Base-by-base conservation (phyloP, 2,329 filamentous ascomycete species). In the Cytospora piceicola region DNA sequence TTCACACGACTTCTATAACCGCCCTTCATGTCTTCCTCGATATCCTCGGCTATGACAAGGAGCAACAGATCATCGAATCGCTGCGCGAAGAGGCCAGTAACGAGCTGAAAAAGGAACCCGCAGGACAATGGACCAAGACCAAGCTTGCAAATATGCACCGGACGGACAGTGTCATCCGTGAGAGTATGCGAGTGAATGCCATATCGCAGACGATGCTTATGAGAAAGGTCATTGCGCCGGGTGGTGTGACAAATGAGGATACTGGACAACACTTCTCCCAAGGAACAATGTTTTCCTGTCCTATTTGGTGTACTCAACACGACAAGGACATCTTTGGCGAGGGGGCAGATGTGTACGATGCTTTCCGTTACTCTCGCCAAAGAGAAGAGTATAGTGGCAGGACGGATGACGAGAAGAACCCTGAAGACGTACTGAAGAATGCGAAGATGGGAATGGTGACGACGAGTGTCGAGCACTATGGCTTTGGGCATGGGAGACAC, bases 401-500 rank as follows among this genome's bases (percentile, higher is more conserved):
- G 17, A 66, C 72, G 0, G 68, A 70, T 0, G 72, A 73, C 4
- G 71, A 74, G 62, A 74, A 73, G 58, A 73, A 72, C 29, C 51
- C 67, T 1, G 75, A 73, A 3, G 75, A 76, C 15, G 73, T 71
- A 0, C 68, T 81, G 54, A 71, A 70, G 52, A 71, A 73, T 20
- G 80, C 78, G 53, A 78, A 81, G 72, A 69, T 81, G 20, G 80
- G 83, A 3, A 80, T 88, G 77, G 82, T 86, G 15, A 83, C 83
- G 6, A 86, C 85, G 2, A 82, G 80, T 42, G 76, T 81, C 46
- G 72, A 75, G 9, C 82, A 85, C 69, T 71, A 87, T 24, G 77
- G 82, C 0, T 88, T 88, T 72, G 85, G 86, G 0, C 83, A 87
- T 67, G 86, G 86, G 9, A 77, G 81, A 67, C 84, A 88, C 71